These are phyloP conservation scores for Tolypocladium tundrense DNA, from an alignment of 2,329 filamentous ascomycete genomes.

Conservation along the genomic window DNA sequence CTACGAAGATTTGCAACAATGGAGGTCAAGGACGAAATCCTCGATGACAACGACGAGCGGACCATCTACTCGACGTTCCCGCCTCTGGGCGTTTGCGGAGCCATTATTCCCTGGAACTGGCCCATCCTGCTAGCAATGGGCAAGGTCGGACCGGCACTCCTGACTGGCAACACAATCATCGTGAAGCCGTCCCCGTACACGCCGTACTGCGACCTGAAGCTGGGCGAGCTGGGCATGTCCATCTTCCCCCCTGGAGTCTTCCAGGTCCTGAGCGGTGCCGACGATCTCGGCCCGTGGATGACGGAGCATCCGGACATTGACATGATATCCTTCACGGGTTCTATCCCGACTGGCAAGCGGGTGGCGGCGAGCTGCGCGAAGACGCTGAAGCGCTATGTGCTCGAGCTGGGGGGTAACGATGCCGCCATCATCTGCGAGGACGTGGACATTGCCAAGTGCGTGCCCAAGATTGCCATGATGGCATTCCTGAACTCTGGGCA, in stretches of 20 bases:
- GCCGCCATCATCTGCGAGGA: constrained; percentile 22
- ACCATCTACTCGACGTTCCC: constrained; percentile 8
- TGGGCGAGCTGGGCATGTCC: constrained; percentile 44
- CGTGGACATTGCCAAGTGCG: constrained; percentile 33
- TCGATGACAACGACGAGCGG: constrained; percentile 21
- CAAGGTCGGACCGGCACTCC: constrained; percentile 45
- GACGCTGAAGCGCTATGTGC: constrained; percentile 48
- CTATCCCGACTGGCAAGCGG: constrained; percentile 47
- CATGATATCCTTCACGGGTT: constrained; percentile 39
- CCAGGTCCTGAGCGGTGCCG: constrained; percentile 49
- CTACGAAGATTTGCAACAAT: constrained; percentile 16
- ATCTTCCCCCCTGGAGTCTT: constrained; percentile 53
- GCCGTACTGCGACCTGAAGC: constrained; percentile 47
- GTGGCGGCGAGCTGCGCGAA: constrained; percentile 43
- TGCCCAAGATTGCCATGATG: constrained; percentile 29
- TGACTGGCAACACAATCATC: constrained; percentile 47
- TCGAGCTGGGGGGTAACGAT: constrained; percentile 34
- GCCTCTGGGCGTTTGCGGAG: constrained; percentile 30
- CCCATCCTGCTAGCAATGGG: constrained; percentile 29
- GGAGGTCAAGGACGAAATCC: constrained; percentile 23
- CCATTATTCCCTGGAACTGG: constrained; percentile 44
- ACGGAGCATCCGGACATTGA: constrained; percentile 46
- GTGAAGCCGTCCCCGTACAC: constrained; percentile 48
- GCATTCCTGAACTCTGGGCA: constrained; percentile 43
- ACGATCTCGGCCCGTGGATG: constrained; percentile 48